These are phyloP conservation scores for Linanthus parryae DNA, from an alignment of 148 eudicot genomes.

Conservation along the genomic window DNA sequence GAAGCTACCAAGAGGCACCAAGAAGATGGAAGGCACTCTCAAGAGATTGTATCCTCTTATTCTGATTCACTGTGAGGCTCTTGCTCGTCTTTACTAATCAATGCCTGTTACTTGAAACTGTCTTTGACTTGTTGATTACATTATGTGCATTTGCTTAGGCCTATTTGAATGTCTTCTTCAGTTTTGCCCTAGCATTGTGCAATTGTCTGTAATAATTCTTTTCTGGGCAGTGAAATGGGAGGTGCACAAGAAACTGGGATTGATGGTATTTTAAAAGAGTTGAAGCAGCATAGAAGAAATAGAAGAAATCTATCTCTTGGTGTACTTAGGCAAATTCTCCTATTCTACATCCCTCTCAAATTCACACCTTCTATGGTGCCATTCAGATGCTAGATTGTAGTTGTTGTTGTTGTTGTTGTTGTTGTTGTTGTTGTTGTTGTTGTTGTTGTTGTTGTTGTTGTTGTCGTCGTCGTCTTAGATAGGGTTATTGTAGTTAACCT, in stretches of 20 bases:
- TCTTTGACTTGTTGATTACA: background rate
- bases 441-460: too few relatives aligned
- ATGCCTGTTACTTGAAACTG: too few relatives aligned
- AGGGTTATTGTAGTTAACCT: too few relatives aligned
- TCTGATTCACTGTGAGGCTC: background rate
- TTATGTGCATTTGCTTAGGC: background rate
- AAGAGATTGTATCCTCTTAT: background rate
- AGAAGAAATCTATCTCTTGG: conserved; percentile 7
- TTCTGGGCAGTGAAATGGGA: conserved; percentile 5
- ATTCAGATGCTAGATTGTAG: too few relatives aligned
- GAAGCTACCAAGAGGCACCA: too few relatives aligned
- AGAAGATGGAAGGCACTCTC: too few relatives aligned
- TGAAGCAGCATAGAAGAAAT: conserved; percentile 6
- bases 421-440: too few relatives aligned
- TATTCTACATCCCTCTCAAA: too few relatives aligned
- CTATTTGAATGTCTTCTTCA: background rate
- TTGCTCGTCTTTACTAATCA: too few relatives aligned
- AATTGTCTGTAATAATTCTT: background rate
- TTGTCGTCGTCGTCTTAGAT: too few relatives aligned
- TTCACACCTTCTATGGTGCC: too few relatives aligned
- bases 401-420: too few relatives aligned
- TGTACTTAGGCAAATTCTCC: background rate
- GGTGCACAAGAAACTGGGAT: conserved; percentile 5
- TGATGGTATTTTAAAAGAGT: conserved; percentile 5
- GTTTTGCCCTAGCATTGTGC: background rate